Percentiles rank a stretch among this genome's conserved stretches.
These are phyloP conservation scores for Eucalyptus rudis DNA, from an alignment of 345 rosid species.

Conservation along the genomic window DNA sequence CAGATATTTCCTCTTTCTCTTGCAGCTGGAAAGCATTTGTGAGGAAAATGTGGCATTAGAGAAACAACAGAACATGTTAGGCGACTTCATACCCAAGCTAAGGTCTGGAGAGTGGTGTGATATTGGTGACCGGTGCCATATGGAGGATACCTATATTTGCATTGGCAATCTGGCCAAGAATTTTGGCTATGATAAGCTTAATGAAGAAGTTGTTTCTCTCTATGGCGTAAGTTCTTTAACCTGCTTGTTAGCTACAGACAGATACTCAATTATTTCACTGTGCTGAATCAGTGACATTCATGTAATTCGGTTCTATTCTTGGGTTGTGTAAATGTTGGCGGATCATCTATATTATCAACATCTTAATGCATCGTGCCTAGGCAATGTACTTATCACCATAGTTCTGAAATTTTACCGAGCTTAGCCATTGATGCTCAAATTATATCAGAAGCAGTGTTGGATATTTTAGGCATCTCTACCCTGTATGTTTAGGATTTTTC, in stretches of 20 bases:
- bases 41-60: conserved; percentile 33
- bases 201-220: conserved; percentile 39
- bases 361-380: neutral
- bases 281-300: neutral
- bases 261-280: neutral
- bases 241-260: neutral
- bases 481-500: neutral
- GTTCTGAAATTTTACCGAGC: neutral
- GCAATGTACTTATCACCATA: neutral
- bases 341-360: neutral
- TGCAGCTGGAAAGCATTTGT: conserved; percentile 51
- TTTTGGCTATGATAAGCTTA: conserved; percentile 17
- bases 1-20: neutral
- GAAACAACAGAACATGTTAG: conserved; percentile 5
- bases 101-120: conserved; percentile 82
- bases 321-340: neutral
- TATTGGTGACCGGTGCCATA: conserved; percentile 40
- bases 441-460: neutral
- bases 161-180: conserved; percentile 51
- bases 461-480: neutral
- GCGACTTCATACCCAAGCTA: conserved; percentile 36
- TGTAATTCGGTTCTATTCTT: neutral
- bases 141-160: conserved; percentile 86
- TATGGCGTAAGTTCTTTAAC: conserved; percentile 47
- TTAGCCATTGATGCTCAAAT: neutral